These are phyloP conservation scores for Osmanthus fragrans DNA, from an alignment of 257 asterid genomes.

Conservation along the genomic window DNA sequence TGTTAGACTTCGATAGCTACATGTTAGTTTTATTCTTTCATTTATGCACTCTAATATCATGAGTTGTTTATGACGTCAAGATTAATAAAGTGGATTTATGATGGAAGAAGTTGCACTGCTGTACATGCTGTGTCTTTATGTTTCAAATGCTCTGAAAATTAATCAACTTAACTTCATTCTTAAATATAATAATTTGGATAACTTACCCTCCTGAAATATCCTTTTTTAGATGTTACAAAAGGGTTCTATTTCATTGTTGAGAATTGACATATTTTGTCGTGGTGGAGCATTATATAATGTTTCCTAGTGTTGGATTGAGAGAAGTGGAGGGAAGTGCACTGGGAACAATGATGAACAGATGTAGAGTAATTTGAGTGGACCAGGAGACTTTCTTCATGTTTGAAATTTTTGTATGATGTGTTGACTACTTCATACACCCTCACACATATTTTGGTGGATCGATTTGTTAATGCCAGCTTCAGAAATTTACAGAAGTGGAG, in stretches of 20 bases:
- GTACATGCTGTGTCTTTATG: not conserved
- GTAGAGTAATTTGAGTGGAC: not conserved
- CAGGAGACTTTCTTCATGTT: not conserved
- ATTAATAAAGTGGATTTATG: not conserved
- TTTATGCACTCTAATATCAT: not conserved
- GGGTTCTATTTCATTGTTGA: not conserved
- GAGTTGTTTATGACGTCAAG: not conserved
- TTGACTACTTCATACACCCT: not conserved
- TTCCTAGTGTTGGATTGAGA: too few species aligned
- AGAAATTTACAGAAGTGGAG: not conserved
- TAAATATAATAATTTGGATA: not conserved
- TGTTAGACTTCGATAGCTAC: not conserved
- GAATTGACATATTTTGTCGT: too few species aligned
- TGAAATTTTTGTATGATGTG: not conserved
- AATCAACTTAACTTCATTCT: not conserved
- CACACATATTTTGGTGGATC: not conserved
- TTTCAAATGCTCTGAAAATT: not conserved
- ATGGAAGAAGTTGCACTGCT: not conserved
- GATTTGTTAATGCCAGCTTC: not conserved
- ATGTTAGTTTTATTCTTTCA: not conserved
- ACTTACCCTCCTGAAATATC: not conserved
- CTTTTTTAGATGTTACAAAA: not conserved
- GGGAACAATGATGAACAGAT: too few species aligned
- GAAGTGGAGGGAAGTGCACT: too few species aligned
- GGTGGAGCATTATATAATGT: too few species aligned